Conservation (phyloP, 1,139 yeast species). For the Taphrina deformans region DNA sequence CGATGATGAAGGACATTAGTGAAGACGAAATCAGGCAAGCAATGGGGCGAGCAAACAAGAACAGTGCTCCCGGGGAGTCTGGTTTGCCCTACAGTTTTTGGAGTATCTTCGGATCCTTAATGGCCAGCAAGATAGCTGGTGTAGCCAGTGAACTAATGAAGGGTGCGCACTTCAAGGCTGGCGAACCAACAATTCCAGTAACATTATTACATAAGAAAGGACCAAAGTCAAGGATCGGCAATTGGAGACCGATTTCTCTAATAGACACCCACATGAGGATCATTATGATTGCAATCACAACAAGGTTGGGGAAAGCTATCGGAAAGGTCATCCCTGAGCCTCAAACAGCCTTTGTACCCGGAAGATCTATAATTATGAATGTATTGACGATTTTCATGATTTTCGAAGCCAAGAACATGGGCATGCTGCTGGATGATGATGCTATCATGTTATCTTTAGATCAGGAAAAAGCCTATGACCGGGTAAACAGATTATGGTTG, state of each 20-base stretch:
- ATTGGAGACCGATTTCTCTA: background rate
- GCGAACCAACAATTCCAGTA: background rate
- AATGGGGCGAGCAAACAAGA: background rate
- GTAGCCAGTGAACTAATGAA: background rate
- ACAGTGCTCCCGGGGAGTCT: constrained; percentile 1
- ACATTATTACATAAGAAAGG: background rate
- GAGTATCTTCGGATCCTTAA: background rate
- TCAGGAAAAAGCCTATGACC: background rate
- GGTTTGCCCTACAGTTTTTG: constrained; percentile 2
- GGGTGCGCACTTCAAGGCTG: background rate
- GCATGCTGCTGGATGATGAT: background rate
- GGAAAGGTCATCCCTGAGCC: background rate
- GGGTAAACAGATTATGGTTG: background rate
- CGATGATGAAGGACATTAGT: background rate
- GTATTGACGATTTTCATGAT: background rate
- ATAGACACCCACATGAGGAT: background rate
- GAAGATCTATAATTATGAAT: background rate
- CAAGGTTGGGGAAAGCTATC: background rate
- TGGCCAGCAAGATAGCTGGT: background rate
- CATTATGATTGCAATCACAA: background rate
- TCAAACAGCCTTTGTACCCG: background rate
- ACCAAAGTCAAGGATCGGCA: background rate
- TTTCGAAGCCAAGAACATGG: background rate
- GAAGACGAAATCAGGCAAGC: background rate
- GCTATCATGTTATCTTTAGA: background rate